Percentiles rank a stretch among this genome's conserved stretches.
phyloP scores from a whole-genome alignment of 2,329 filamentous ascomycete species.

The Diaporthe sp. region DNA sequence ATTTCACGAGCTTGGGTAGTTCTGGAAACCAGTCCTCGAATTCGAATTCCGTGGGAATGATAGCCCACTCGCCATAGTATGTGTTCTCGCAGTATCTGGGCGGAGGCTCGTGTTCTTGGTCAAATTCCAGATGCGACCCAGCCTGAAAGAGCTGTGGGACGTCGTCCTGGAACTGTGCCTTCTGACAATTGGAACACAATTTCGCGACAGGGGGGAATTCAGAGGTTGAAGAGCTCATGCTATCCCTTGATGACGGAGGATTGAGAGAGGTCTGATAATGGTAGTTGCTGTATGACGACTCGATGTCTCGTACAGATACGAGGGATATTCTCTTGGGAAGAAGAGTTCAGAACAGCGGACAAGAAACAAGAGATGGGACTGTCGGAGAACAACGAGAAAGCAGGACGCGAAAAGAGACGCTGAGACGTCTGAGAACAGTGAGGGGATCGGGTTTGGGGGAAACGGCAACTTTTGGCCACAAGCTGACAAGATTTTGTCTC shows the following conservation, averaged over 20 bases:
- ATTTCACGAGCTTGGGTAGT: background rate
- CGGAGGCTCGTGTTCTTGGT: background rate
- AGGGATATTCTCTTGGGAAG: background rate
- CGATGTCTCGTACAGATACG: background rate
- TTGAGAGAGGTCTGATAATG: background rate
- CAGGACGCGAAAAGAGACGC: background rate
- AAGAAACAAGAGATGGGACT: background rate
- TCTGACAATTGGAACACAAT: background rate
- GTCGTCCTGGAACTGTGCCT: background rate
- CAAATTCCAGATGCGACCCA: background rate
- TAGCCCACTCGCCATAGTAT: background rate
- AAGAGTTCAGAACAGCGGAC: background rate
- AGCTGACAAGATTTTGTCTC: background rate
- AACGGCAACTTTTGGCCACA: background rate
- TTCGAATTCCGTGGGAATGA: background rate
- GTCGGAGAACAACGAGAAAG: background rate
- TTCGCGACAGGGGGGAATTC: background rate
- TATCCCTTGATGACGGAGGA: background rate
- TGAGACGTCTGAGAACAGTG: too few species aligned
- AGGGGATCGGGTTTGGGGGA: background rate
- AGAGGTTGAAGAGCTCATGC: background rate
- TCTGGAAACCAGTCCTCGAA: background rate
- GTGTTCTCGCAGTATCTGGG: too few species aligned
- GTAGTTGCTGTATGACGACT: background rate
- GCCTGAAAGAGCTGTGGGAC: background rate